A percentile compares a stretch with the other conserved stretches of the same genome.
These are phyloP conservation scores for Aquilaria agallochum DNA, from an alignment of 441 rosid genomes.

Conservation along the genomic window DNA sequence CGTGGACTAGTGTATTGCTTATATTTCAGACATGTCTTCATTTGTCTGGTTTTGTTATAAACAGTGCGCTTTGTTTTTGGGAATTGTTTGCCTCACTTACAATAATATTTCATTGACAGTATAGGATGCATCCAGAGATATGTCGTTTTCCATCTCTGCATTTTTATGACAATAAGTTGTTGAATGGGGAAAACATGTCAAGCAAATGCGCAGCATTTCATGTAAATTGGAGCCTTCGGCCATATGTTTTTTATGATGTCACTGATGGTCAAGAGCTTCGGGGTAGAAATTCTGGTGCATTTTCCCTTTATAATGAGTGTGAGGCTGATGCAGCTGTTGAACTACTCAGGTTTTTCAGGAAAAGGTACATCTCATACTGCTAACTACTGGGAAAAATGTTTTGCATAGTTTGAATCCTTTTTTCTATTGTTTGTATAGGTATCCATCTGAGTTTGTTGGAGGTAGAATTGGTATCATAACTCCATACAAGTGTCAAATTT, in stretches of 20 bases:
- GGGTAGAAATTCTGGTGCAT: constrained; percentile 69
- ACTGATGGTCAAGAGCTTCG: constrained; percentile 84
- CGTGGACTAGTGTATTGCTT: no score
- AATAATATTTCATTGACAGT: constrained; percentile 45
- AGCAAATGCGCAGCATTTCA: constrained; percentile 78
- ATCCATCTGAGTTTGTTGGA: constrained; percentile 76
- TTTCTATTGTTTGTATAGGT: constrained; percentile 36
- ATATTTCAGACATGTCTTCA: no score
- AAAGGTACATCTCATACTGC: constrained; percentile 34
- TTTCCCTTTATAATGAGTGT: constrained; percentile 77
- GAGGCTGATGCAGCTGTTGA: constrained; percentile 96
- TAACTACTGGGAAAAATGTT: no score
- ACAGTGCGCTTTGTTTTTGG: no score
- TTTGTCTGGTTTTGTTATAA: no score
- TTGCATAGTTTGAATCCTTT: neutral
- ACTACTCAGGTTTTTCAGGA: constrained; percentile 66
- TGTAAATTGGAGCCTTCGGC: constrained; percentile 61
- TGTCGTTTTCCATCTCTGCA: constrained; percentile 86
- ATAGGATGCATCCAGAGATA: constrained; percentile 99
- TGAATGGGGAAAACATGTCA: constrained; percentile 73
- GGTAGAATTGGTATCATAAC: constrained; percentile 90
- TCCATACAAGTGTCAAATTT: constrained; percentile 89
- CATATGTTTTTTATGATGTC: constrained; percentile 81
- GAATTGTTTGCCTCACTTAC: no score
- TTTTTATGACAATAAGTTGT: constrained; percentile 82